Base-by-base conservation (phyloP, 768 basidiomycete species). In the Boletellus ananas region DNA sequence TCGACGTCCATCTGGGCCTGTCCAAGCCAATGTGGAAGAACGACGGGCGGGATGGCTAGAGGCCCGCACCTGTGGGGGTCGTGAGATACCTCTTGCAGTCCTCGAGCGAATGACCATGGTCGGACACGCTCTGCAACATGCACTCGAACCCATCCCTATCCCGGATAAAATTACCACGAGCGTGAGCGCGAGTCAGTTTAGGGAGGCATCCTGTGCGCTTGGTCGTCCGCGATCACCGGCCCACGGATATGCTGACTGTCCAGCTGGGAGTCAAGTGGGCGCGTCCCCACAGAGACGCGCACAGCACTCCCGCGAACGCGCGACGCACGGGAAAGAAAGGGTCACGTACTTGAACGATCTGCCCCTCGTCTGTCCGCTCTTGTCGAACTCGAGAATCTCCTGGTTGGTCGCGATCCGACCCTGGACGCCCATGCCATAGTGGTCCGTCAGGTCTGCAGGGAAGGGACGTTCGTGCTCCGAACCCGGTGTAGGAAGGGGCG, bases 141-240 rank as follows among this genome's bases (percentile, higher is more conserved):
- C 83, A 79, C 31, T 79, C 76, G 72, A 98, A 98, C 0, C 80
- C 84, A 72, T 99, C 94, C 63, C 92, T 92, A 64, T 45, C 27
- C 7, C 29, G 7, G 23, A 25, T 25, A 25, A 29, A 21, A 12
- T 59, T 53, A 38, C 48, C 50, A 59, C 55, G 60, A 38, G 2
- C 51, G 55, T 62, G 47, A 63, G 60, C 33, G 20, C 20, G 49
- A 38, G 29, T 29, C 11, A 7, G 8, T 4, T 29, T 11, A 3
- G 7, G 29, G 29, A 29, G 29, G 11, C 29, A 11, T 29, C 29
- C 29, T 29, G 29, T 29, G 29, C 29, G 27, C 27, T 29, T 2
- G 27, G 27, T 7, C 27, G 29, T 29, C 29, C 29, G 29, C 29
- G 29, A 6, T 11, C 29, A 10, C 10, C 29, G 29, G 25, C 4